phyloP scores from a whole-genome alignment of 352 stramenopile species.

The Phytopythium helicoides region DNA sequence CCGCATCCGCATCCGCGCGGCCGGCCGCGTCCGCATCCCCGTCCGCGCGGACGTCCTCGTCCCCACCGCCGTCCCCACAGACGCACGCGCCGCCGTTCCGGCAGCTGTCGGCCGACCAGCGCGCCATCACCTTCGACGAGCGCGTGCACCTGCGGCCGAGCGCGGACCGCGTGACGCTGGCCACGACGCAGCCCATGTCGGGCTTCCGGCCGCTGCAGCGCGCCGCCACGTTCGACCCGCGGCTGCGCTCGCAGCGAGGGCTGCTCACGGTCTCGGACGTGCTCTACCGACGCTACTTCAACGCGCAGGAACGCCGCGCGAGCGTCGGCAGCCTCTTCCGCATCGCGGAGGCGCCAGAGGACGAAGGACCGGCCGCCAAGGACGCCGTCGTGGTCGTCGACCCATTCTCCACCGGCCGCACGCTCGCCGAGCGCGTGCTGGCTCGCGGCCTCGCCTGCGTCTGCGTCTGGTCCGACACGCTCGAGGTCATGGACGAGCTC shows the following conservation, averaged over 20 bases:
- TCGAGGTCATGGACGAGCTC: conserved; percentile 68
- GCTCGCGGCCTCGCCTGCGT: conserved; percentile 83
- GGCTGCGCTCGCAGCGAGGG: conserved; percentile 52
- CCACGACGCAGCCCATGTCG: conserved; percentile 43
- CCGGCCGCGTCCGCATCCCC: background rate
- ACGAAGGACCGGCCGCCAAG: conserved; percentile 15
- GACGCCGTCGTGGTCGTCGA: conserved; percentile 93
- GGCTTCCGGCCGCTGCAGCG: conserved; percentile 73
- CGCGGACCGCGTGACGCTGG: conserved; percentile 43
- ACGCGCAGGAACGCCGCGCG: conserved; percentile 64
- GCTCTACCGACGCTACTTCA: conserved; percentile 81
- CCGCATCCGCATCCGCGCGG: too few relatives aligned
- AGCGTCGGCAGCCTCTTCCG: conserved; percentile 45
- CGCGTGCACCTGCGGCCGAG: conserved; percentile 59
- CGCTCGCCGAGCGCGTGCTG: conserved; percentile 87
- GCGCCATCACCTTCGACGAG: conserved; percentile 81
- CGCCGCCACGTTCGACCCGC: conserved; percentile 76
- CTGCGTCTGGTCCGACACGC: conserved; percentile 77
- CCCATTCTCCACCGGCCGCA: conserved; percentile 94
- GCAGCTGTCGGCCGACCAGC: conserved; percentile 65
- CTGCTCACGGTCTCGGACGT: conserved; percentile 76
- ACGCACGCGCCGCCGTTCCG: conserved; percentile 30
- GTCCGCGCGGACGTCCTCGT: background rate
- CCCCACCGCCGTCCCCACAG: background rate
- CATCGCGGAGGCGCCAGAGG: conserved; percentile 42